Evolutionary conservation across 179 eudicot species (phyloP).

Genomic region (Corrigiola litoralis): DNA sequence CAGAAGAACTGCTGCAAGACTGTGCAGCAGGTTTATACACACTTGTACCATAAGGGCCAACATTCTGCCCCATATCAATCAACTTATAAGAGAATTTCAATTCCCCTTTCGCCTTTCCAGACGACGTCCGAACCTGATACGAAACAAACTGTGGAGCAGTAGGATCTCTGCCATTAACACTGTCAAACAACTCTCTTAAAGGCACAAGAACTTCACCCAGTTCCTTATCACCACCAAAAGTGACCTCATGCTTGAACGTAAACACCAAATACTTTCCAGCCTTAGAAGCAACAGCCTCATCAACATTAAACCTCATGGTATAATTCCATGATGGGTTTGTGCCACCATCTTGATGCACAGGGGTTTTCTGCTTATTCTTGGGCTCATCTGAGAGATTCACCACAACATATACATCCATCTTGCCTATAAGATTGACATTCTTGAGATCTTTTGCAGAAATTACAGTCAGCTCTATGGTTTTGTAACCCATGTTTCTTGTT

Average conservation of each 20-base stretch:
- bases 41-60: not conserved
- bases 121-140: constrained; percentile 34
- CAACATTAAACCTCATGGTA: constrained; percentile 32
- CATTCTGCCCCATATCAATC: constrained; percentile 4
- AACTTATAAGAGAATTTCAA: constrained; percentile 38
- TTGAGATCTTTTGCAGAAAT: constrained; percentile 47
- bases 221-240: constrained; percentile 44
- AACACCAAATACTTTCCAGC: constrained; percentile 26
- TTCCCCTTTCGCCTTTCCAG: constrained; percentile 38
- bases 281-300: constrained; percentile 22
- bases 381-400: constrained; percentile 34
- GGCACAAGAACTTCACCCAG: constrained; percentile 44
- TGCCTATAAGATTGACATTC: constrained; percentile 35
- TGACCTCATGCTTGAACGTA: constrained; percentile 30
- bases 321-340: constrained; percentile 38
- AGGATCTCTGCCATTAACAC: constrained; percentile 16
- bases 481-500: constrained; percentile 21
- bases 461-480: constrained; percentile 32
- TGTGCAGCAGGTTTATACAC: not conserved
- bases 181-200: constrained; percentile 31
- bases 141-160: constrained; percentile 19
- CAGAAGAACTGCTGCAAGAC: constrained; percentile 14
- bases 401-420: constrained; percentile 39
- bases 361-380: constrained; percentile 35
- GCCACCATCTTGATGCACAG: constrained; percentile 41